Conservation (phyloP, 805 yeast species). For the Wilhelminamyces savonicus region DNA sequence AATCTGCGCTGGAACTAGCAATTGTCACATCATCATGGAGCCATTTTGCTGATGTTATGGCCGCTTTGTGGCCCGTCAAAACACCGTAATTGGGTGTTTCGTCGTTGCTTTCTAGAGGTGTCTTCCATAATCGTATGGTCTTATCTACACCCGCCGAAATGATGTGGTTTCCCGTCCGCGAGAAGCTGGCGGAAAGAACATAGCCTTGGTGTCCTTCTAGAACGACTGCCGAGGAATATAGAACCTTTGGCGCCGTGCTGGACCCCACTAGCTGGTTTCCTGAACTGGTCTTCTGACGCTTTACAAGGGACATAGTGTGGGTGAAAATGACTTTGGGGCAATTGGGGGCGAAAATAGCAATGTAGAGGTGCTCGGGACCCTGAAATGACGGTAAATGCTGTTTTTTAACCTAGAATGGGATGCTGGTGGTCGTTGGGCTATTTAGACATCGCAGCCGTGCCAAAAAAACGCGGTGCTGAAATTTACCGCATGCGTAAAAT, state of each 20-base stretch:
- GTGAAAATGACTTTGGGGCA: too few relatives aligned
- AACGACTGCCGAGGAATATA: constrained; percentile 25
- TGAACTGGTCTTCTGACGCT: too few relatives aligned
- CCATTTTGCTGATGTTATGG: constrained; percentile 60
- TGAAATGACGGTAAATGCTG: too few relatives aligned
- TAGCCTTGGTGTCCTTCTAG: constrained; percentile 51
- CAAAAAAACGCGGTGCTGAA: too few relatives aligned
- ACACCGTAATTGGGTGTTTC: constrained; percentile 37
- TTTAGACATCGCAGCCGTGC: too few relatives aligned
- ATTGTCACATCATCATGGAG: constrained; percentile 33
- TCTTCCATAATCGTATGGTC: constrained; percentile 41
- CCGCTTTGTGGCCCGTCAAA: constrained; percentile 54
- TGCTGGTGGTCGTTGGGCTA: too few relatives aligned
- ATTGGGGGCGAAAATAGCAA: too few relatives aligned
- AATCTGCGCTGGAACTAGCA: constrained; percentile 55
- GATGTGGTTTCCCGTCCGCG: constrained; percentile 41
- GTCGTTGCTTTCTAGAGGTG: constrained; percentile 21
- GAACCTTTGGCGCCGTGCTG: constrained; percentile 3
- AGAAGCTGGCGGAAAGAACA: constrained; percentile 48
- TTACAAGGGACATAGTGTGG: too few relatives aligned
- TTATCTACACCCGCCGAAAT: constrained; percentile 64
- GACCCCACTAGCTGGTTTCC: too few relatives aligned
- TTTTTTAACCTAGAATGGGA: too few relatives aligned
- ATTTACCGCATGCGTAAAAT: too few relatives aligned
- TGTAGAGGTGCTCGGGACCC: too few relatives aligned